Conservation (phyloP, 768 basidiomycete species). For the Cyathus striatus region DNA sequence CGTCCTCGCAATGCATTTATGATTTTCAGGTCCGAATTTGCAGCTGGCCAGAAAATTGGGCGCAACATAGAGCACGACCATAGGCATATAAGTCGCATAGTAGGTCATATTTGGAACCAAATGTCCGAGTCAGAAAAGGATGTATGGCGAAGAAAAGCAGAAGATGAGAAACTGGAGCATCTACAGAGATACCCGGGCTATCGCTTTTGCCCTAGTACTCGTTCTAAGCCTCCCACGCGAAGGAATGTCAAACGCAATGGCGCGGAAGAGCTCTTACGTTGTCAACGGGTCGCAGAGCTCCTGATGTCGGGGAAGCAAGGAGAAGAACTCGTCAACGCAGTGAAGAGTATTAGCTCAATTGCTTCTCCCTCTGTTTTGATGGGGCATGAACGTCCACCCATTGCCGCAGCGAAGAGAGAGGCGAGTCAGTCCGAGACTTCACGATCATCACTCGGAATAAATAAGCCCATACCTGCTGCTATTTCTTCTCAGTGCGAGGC, state of each 20-base stretch:
- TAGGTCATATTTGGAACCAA: constrained; percentile 50
- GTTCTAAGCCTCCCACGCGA: constrained; percentile 38
- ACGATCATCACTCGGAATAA: too few relatives aligned
- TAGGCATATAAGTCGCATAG: constrained; percentile 52
- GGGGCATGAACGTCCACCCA: too few relatives aligned
- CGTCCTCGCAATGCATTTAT: constrained; percentile 86
- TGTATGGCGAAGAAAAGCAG: constrained; percentile 45
- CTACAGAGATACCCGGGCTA: constrained; percentile 46
- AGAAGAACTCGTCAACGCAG: constrained; percentile 38
- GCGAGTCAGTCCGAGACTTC: too few relatives aligned
- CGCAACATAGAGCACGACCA: constrained; percentile 51
- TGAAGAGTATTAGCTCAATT: constrained; percentile 23
- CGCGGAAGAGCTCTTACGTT: constrained; percentile 40
- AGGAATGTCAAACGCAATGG: constrained; percentile 51
- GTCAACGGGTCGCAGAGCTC: constrained; percentile 43
- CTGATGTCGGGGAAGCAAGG: constrained; percentile 47
- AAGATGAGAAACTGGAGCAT: constrained; percentile 47
- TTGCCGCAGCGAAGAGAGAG: too few relatives aligned
- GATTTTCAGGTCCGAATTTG: constrained; percentile 60
- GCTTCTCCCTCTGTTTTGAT: constrained; percentile 5
- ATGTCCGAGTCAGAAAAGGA: constrained; percentile 45
- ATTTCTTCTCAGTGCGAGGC: too few relatives aligned
- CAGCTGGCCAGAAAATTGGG: constrained; percentile 42
- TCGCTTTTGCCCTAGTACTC: constrained; percentile 42
- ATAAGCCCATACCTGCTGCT: too few relatives aligned